phyloP scores from a whole-genome alignment of 805 yeast species.

The Kodamaea hsintzibuensis region DNA sequence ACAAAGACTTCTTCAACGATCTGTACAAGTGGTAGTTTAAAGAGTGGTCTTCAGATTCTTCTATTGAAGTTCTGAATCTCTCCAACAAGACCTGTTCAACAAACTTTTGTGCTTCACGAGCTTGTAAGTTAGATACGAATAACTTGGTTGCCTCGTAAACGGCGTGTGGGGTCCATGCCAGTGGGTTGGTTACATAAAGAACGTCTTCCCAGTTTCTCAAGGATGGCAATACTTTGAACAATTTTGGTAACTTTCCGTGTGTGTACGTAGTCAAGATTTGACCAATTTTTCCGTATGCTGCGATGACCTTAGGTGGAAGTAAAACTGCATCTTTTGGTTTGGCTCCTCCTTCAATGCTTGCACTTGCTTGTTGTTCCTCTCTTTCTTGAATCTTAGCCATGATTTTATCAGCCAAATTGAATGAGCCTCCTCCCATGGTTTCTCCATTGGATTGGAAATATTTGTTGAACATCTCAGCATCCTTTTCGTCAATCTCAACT shows the following conservation, averaged over 20 bases:
- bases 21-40: slow-evolving; percentile 92
- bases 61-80: slow-evolving; percentile 69
- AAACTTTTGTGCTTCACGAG: slow-evolving; percentile 86
- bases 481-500: slow-evolving; percentile 71
- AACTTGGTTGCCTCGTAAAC: slow-evolving; percentile 92
- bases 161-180: slow-evolving; percentile 92
- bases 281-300: slow-evolving; percentile 91
- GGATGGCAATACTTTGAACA: slow-evolving; percentile 92
- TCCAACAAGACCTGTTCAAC: slow-evolving; percentile 67
- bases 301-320: slow-evolving; percentile 94
- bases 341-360: slow-evolving; percentile 9
- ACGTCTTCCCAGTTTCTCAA: slow-evolving; percentile 95
- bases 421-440: slow-evolving; percentile 36
- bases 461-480: slow-evolving; percentile 79
- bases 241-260: slow-evolving; percentile 95
- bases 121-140: slow-evolving; percentile 85
- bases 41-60: slow-evolving; percentile 70
- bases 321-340: slow-evolving; percentile 62
- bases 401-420: slow-evolving; percentile 88
- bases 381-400: slow-evolving; percentile 85
- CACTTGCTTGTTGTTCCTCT: slow-evolving; percentile 34
- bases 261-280: slow-evolving; percentile 83
- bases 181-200: slow-evolving; percentile 89
- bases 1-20: slow-evolving; percentile 86
- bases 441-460: slow-evolving; percentile 52